Evolutionary conservation across 495 filamentous ascomycete species (phyloP), one percentile per base, ranked within the genome.

Genomic region (Rostrohypoxylon terebratum): DNA sequence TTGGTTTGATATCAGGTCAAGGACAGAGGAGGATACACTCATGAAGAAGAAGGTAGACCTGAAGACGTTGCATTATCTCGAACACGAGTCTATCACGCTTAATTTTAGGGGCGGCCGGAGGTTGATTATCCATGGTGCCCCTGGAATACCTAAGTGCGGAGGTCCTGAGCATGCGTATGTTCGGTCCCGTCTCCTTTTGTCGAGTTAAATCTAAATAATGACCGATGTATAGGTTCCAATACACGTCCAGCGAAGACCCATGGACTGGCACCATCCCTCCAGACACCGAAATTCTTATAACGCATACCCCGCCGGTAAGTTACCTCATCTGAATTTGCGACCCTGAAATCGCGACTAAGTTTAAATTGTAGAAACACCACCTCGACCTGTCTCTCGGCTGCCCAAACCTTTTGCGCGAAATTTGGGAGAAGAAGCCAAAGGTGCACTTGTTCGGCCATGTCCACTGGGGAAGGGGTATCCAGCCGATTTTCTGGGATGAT

Each of bases 371-470:
- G 61, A 86, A 87, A 75, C 83, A 89, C 73, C 95, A 98, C 77
- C 88, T 92, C 6, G 95, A 98, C 77, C 77, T 91, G 13, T 88
- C 84, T 0, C 83, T 92, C 58, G 95, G 95, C 28, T 97, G 93
- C 75, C 88, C 90, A 18, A 88, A 84, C 33, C 86, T 98, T 2
- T 85, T 95, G 1, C 80, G 86, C 16, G 93, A 96, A 68, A 74
- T 93, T 31, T 96, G 93, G 93, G 85, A 88, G 25, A 88, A 96
- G 18, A 89, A 88, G 64, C 94, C 95, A 3, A 82, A 82, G 33
- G 81, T 98, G 10, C 95, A 98, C 79, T 86, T 97, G 63, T 97
- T 96, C 80, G 95, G 94, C 4, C 96, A 98, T 77, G 85, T 96
- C 25, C 96, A 98, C 80, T 89, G 82, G 65, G 88, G 86, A n/a